These are phyloP conservation scores for Exobasidium rhododendri DNA, from an alignment of 1,284 basidiomycete genomes.

Conservation along the genomic window DNA sequence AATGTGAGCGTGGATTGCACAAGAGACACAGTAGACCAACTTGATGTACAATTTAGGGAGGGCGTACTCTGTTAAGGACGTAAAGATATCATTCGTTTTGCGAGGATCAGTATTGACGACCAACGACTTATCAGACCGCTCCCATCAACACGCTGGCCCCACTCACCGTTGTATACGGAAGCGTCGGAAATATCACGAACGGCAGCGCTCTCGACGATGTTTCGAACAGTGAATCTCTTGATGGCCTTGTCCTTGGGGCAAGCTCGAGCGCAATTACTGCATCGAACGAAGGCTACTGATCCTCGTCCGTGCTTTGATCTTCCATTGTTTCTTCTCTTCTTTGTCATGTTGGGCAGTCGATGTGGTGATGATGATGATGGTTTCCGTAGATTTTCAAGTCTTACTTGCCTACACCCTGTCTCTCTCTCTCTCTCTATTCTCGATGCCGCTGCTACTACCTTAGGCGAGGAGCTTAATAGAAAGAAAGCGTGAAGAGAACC, in stretches of 20 bases:
- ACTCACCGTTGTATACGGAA: slow-evolving; percentile 83
- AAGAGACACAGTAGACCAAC: slow-evolving; percentile 98
- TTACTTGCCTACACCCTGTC: not conserved
- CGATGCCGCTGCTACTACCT: too few relatives aligned
- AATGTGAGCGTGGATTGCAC: slow-evolving; percentile 96
- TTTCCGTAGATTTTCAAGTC: slow-evolving; percentile 56
- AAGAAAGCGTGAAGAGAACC: too few relatives aligned
- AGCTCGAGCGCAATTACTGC: slow-evolving; percentile 77
- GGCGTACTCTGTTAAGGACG: slow-evolving; percentile 71
- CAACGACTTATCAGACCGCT: not conserved
- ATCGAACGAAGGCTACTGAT: slow-evolving; percentile 88
- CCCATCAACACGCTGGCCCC: not conserved
- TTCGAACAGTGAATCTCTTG: slow-evolving; percentile 98
- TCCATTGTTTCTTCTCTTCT: slow-evolving; percentile 85
- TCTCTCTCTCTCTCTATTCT: not conserved
- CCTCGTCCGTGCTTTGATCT: slow-evolving; percentile 74
- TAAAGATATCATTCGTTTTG: not conserved
- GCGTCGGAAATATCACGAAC: slow-evolving; percentile 97
- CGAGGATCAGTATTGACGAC: not conserved
- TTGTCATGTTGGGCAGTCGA: slow-evolving; percentile 64
- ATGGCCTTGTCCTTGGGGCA: slow-evolving; percentile 82
- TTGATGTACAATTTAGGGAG: slow-evolving; percentile 99
- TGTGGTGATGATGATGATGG: not conserved
- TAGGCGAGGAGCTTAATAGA: too few relatives aligned
- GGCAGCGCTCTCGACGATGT: slow-evolving; percentile 99